Base-by-base conservation (phyloP, 2,329 filamentous ascomycete genomes). In the Fusarium sp. region DNA sequence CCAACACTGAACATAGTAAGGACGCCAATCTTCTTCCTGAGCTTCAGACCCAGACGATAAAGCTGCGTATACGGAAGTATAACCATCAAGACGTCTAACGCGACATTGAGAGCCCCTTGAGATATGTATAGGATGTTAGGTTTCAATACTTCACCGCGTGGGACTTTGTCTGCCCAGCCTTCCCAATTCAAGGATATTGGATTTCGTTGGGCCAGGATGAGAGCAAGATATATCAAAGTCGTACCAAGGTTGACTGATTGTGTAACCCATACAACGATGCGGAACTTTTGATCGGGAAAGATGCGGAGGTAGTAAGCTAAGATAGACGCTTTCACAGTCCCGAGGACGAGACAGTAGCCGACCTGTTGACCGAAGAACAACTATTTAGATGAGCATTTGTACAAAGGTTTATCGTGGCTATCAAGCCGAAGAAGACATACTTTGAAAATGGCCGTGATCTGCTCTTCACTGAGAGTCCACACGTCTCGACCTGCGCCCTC, bases 1-100 rank as follows among this genome's bases (percentile, higher is more conserved):
- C 46, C 56, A 4, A 36, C 36, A 9, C 56, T 55, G 2, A 58
- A 58, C 56, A 58, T 58, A 4, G 24, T 17, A 10, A 58, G 17
- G 1, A 55, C 56, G 0, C 56, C 49, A 11, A 45, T 13, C 18
- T 55, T 58, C 13, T 55, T 34, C 1, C 33, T 6, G 2, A 55
- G 6, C n/a, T 58, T 58, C 4, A 58, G 5, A 10, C 56, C 50
- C 4, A 58, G 2, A 4, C 55, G 17, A 7, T 26, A 58, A 2
- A 58, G 18, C 5, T 58, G 49, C 2, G 56, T 58, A 3, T 44
- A 18, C 1, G 49, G 56, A 1, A 58, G 11, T 20, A 55, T 39
- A 2, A 55, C 15, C 56, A 58, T 58, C 26, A 13, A 22, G 4
- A 55, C 7, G 5, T 58, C 55, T 2, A 58, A 5, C 1, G 15